Evolutionary conservation across 208 protist genomes (phyloP), one percentile per base, ranked within the genome.

Genomic region (Leishmania turanica): DNA sequence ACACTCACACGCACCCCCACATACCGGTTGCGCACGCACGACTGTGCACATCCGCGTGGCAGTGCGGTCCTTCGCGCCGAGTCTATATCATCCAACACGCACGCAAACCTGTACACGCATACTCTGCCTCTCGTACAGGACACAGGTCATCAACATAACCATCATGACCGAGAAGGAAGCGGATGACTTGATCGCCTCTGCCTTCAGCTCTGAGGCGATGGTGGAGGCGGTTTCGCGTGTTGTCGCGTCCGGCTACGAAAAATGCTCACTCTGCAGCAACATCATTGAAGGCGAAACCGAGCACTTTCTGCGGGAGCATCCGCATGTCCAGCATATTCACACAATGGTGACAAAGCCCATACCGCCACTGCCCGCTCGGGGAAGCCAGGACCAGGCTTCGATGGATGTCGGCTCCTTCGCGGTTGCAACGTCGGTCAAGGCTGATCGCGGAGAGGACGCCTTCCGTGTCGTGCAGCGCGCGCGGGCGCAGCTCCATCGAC

Each of bases 401-500:
- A 34, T 60, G 3, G 60, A 53, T 6, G 3, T 93, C 27, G 90
- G 89, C 34, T 51, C 34, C 24, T 94, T 89, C 71, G 87, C 88
- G 37, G 47, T 88, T 45, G 64, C 88, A 24, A 75, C 66, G 49
- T 91, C 91, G 51, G 56, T 40, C 4, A 65, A 51, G 15, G 84
- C 86, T 27, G 91, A 95, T 75, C 85, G 80, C 53, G 93, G 90
- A 2, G 37, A 65, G 21, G 78, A 53, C 7, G 81, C 89, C n/a
- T 96, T 95, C 78, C 31, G 64, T 11, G 78, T 93, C 13, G 87
- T 95, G 69, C 81, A 84, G 71, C 85, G 82, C 31, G 90, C 91
- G 0, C 68, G 74, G 19, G 37, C 75, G 45, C 93, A 96, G 84
- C 65, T 96, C 17, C 65, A 88, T 54, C 58, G 54, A 34, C 77